These are phyloP conservation scores for Medicago truncatula DNA, from an alignment of 306 rosid species.

Conservation along the genomic window DNA sequence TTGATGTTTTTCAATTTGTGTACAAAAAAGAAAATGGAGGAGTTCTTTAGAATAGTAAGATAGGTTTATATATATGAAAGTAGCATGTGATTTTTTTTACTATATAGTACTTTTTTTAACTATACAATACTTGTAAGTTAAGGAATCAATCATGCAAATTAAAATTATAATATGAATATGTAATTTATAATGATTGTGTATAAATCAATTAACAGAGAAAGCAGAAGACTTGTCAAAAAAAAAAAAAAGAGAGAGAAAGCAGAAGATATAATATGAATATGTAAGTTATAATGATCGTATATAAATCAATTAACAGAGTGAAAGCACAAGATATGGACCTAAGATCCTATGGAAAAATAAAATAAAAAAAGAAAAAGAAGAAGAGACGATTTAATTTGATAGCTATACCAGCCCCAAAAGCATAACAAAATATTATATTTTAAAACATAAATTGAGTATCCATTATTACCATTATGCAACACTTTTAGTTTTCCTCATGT, in stretches of 20 bases:
- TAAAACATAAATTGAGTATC: background rate
- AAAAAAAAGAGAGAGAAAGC: too few species aligned
- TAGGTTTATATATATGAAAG: too few species aligned
- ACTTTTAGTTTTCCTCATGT: conserved; percentile 14
- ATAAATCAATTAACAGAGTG: conserved; percentile 26
- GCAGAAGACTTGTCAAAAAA: background rate
- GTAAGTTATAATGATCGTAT: background rate
- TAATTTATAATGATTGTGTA: background rate
- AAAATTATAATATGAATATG: too few species aligned
- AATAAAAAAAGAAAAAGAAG: background rate
- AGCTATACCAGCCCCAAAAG: conserved; percentile 16
- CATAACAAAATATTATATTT: background rate
- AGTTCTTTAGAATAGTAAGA: too few species aligned
- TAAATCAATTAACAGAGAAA: conserved; percentile 36
- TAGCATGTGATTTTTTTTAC: too few species aligned
- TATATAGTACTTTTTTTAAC: too few species aligned
- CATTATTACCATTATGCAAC: conserved; percentile 26
- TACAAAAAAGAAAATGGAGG: too few species aligned
- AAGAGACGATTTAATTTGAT: background rate
- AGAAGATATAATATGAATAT: too few species aligned
- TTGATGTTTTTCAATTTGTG: too few species aligned
- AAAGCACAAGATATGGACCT: conserved; percentile 15
- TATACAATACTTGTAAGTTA: too few species aligned
- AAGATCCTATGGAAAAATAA: background rate
- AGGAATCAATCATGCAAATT: too few species aligned